These are phyloP conservation scores for Hydrangea macrophylla DNA, from an alignment of 148 eudicot species.

Conservation along the genomic window DNA sequence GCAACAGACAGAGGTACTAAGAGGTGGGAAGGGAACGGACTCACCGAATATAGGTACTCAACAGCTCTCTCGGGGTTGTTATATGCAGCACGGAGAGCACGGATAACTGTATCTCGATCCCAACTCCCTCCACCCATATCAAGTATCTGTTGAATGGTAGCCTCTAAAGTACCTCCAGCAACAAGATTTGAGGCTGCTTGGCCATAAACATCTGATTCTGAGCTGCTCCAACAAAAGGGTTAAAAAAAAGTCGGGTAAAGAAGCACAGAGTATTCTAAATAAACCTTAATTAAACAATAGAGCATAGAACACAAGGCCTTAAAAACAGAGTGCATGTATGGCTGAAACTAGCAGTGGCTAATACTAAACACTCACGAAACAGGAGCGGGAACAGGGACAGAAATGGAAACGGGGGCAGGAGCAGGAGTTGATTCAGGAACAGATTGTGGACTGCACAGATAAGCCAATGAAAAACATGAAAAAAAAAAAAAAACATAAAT, in stretches of 20 bases:
- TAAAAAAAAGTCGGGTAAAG: conserved; percentile 3
- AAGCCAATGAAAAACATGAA: conserved; percentile 6
- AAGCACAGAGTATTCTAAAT: neutral
- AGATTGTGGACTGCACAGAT: conserved; percentile 37
- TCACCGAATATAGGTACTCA: conserved; percentile 80
- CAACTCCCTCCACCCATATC: conserved; percentile 97
- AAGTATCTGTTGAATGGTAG: conserved; percentile 69
- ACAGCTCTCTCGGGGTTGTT: conserved; percentile 96
- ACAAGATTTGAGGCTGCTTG: conserved; percentile 86
- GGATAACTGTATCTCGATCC: conserved; percentile 82
- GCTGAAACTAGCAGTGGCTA: neutral
- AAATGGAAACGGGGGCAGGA: conserved; percentile 34
- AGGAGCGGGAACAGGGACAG: no score
- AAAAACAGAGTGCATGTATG: neutral
- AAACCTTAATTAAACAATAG: neutral
- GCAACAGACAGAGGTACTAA: neutral
- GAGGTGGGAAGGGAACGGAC: conserved; percentile 22
- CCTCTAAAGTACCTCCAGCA: conserved; percentile 66
- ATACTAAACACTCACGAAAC: conserved; percentile 46
- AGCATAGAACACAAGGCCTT: neutral
- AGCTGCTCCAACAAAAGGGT: conserved; percentile 25
- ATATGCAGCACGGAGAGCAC: conserved; percentile 82
- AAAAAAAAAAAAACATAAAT: no score
- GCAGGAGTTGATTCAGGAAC: conserved; percentile 26
- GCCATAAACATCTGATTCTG: conserved; percentile 61